A percentile compares a stretch with the other conserved stretches of the same genome.
Evolutionary conservation across 2,329 filamentous ascomycete genomes (phyloP).

Genomic region (Claviceps spartinae): DNA sequence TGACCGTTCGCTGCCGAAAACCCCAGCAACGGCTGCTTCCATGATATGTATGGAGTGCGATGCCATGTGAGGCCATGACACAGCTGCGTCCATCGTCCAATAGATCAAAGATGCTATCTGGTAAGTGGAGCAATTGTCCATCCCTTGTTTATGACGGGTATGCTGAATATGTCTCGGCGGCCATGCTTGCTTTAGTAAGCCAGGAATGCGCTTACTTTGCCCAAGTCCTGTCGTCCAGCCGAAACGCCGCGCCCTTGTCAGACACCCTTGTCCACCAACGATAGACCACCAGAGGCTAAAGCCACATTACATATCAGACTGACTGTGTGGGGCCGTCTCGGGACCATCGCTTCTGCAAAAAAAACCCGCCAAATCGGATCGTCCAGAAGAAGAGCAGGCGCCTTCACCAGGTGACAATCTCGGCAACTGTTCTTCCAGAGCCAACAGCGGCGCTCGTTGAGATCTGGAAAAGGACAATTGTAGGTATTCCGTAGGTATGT

Average conservation of each 20-base stretch:
- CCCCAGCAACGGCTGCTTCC: background rate
- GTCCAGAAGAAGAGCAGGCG: background rate
- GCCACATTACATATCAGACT: background rate
- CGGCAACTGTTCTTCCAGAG: background rate
- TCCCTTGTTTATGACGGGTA: background rate
- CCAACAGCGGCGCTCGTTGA: no score
- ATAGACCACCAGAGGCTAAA: background rate
- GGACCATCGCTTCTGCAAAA: background rate
- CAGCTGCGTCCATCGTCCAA: background rate
- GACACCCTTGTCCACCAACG: background rate
- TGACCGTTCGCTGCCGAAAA: background rate
- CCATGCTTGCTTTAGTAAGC: constrained; percentile 4
- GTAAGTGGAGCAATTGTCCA: background rate
- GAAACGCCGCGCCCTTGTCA: background rate
- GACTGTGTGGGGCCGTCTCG: background rate
- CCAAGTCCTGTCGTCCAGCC: background rate
- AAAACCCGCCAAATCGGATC: background rate
- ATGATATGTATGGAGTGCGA: background rate
- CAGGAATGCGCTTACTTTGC: background rate
- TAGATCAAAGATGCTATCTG: background rate
- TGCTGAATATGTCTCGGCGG: constrained; percentile 3
- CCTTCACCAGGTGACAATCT: background rate
- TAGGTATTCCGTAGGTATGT: no score
- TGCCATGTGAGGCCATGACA: background rate
- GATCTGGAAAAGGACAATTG: no score